Percentiles rank a stretch among this genome's conserved stretches.
These are phyloP conservation scores for Peronospora belbahrii DNA, from an alignment of 352 stramenopile species.

Conservation along the genomic window DNA sequence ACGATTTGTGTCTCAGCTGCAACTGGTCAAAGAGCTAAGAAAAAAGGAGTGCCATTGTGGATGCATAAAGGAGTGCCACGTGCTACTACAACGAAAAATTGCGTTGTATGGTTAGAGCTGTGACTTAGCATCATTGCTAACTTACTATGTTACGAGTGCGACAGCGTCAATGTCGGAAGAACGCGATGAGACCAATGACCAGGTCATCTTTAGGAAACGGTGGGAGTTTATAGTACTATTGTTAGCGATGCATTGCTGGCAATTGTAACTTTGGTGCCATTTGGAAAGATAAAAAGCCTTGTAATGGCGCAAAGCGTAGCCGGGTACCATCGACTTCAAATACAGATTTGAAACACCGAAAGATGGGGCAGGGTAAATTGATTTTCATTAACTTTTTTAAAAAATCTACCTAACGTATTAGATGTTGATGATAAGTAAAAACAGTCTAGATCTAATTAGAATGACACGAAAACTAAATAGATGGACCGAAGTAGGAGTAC, in stretches of 20 bases:
- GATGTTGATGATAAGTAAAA: no score
- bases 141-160: slow-evolving; percentile 3
- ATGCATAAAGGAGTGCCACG: slow-evolving; percentile 11
- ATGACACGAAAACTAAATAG: no score
- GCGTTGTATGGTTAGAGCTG: background rate
- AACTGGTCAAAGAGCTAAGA: background rate
- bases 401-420: no score
- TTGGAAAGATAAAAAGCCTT: slow-evolving; percentile 12
- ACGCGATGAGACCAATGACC: background rate
- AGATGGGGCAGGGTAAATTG: no score
- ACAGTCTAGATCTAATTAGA: no score
- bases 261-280: background rate
- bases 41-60: slow-evolving; percentile 13
- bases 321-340: background rate
- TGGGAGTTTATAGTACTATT: background rate
- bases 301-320: slow-evolving; percentile 17
- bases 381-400: no score
- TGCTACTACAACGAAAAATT: slow-evolving; percentile 10
- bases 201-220: slow-evolving; percentile 10
- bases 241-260: no score
- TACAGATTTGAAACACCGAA: slow-evolving; percentile 14
- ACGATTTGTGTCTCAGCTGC: no score
- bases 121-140: background rate
- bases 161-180: slow-evolving; percentile 13
- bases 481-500: no score